A percentile compares a stretch with the other conserved stretches of the same genome.
Evolutionary conservation across 2,329 filamentous ascomycete genomes (phyloP).

Genomic region (Curvularia eragrostidis): DNA sequence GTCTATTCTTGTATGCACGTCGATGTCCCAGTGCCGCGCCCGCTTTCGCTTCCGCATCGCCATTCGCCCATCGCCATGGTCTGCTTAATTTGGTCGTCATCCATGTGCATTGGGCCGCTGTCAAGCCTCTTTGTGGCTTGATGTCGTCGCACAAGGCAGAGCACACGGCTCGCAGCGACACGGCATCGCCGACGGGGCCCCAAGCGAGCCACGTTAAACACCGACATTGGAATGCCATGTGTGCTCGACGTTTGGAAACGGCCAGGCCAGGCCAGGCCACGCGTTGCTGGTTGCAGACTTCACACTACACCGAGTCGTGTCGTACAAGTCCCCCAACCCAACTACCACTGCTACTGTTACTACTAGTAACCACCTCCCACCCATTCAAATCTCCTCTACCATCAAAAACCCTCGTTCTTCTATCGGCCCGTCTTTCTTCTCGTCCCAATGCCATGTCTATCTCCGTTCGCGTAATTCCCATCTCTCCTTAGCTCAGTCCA

Average conservation of each 20-base stretch:
- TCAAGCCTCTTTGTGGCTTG: slow-evolving; percentile 21
- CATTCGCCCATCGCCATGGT: slow-evolving; percentile 16
- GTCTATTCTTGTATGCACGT: slow-evolving; percentile 18
- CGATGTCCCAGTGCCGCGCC: slow-evolving; percentile 18
- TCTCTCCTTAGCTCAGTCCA: not conserved
- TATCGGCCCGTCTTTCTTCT: not conserved
- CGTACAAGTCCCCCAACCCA: too few species aligned
- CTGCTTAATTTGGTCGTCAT: slow-evolving; percentile 17
- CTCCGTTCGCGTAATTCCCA: not conserved
- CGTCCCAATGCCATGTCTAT: not conserved
- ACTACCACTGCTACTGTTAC: too few species aligned
- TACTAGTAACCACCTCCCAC: not conserved
- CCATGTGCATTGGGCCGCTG: slow-evolving; percentile 1
- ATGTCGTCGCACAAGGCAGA: slow-evolving; percentile 8
- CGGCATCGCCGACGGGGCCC: slow-evolving; percentile 21
- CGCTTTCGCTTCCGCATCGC: slow-evolving; percentile 6
- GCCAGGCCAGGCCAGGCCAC: too few species aligned
- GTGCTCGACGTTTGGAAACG: not conserved
- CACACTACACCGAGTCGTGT: not conserved
- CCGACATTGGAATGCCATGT: not conserved
- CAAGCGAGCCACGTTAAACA: not conserved
- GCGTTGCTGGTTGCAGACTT: too few species aligned
- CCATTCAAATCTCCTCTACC: not conserved
- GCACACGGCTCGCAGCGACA: slow-evolving; percentile 9
- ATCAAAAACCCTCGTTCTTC: not conserved